phyloP scores from a whole-genome alignment of 2,329 filamentous ascomycete genomes.

The Hypoxylon sp. region DNA sequence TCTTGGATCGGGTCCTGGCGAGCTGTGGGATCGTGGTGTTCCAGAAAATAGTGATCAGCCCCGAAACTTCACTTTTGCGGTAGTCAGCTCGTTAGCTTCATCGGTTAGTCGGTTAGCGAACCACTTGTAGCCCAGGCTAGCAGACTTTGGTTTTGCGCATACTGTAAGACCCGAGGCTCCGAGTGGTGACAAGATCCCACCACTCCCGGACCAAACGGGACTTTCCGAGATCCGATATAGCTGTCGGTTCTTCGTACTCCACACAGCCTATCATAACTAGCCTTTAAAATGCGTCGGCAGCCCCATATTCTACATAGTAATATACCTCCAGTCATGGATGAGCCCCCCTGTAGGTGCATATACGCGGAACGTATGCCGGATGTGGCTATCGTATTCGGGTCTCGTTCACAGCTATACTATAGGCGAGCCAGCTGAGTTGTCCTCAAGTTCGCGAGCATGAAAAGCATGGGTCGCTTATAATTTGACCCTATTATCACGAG shows the following conservation, averaged over 20 bases:
- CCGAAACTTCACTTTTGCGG: slow-evolving; percentile 27
- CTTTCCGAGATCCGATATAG: slow-evolving; percentile 23
- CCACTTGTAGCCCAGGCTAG: slow-evolving; percentile 2
- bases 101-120: slow-evolving; percentile 12
- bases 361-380: slow-evolving; percentile 3
- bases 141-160: slow-evolving; percentile 17
- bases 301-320: slow-evolving; percentile 7
- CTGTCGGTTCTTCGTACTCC: slow-evolving; percentile 13
- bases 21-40: slow-evolving; percentile 4
- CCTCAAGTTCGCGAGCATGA: slow-evolving; percentile 4
- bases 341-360: slow-evolving; percentile 2
- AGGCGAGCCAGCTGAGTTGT: slow-evolving; percentile 17
- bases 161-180: slow-evolving; percentile 3
- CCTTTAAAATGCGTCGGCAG: slow-evolving; percentile 3
- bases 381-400: slow-evolving; percentile 40
- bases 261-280: background rate
- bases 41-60: slow-evolving; percentile 37
- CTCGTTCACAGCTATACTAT: slow-evolving; percentile 1
- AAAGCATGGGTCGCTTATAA: slow-evolving; percentile 12
- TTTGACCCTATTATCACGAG: slow-evolving; percentile 31
- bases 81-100: slow-evolving; percentile 37
- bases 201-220: slow-evolving; percentile 21
- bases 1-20: background rate
- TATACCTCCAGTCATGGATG: slow-evolving; percentile 3
- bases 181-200: slow-evolving; percentile 16